Percentiles rank a stretch among this genome's conserved stretches.
Evolutionary conservation across 768 basidiomycete genomes (phyloP).

Genomic region (Leucogyrophana mollusca): DNA sequence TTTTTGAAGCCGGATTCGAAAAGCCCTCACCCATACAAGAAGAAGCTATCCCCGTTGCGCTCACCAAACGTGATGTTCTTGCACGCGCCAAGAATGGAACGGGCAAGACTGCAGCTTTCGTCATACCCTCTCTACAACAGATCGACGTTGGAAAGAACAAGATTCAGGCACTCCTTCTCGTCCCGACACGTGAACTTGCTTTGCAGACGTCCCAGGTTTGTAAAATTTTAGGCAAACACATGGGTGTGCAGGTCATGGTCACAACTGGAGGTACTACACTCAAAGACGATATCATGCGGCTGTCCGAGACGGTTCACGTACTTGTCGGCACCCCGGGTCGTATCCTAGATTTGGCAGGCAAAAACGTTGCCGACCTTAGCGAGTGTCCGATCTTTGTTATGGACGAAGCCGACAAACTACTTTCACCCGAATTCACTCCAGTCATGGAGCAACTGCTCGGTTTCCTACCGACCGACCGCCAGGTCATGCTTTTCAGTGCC

Average conservation of each 20-base stretch:
- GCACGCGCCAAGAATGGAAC: conserved; percentile 97
- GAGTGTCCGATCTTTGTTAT: conserved; percentile 97
- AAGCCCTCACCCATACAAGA: conserved; percentile 98
- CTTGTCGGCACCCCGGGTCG: conserved; percentile 97
- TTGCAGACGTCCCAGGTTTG: conserved; percentile 99
- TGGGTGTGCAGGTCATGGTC: conserved; percentile 97
- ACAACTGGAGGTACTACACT: conserved; percentile 98
- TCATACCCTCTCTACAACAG: conserved; percentile 95
- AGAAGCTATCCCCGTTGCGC: conserved; percentile 94
- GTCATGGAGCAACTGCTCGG: conserved; percentile 95
- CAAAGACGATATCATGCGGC: conserved; percentile 94
- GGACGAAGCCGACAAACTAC: conserved; percentile 99
- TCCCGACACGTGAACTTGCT: conserved; percentile 98
- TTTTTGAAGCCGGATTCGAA: conserved; percentile 98
- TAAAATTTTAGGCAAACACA: conserved; percentile 95
- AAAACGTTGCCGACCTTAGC: conserved; percentile 89
- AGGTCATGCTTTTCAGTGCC: conserved; percentile 99
- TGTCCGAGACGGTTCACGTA: conserved; percentile 89
- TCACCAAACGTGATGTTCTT: conserved; percentile 90
- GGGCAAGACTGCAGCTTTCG: conserved; percentile 98
- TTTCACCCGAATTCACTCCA: conserved; percentile 96
- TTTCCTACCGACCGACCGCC: conserved; percentile 80
- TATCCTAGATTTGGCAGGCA: conserved; percentile 92
- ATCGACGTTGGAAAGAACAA: conserved; percentile 80
- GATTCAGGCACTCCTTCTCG: conserved; percentile 95